Evolutionary conservation across 2,329 filamentous ascomycete genomes (phyloP).

Genomic region (Aspergillus clavatus): DNA sequence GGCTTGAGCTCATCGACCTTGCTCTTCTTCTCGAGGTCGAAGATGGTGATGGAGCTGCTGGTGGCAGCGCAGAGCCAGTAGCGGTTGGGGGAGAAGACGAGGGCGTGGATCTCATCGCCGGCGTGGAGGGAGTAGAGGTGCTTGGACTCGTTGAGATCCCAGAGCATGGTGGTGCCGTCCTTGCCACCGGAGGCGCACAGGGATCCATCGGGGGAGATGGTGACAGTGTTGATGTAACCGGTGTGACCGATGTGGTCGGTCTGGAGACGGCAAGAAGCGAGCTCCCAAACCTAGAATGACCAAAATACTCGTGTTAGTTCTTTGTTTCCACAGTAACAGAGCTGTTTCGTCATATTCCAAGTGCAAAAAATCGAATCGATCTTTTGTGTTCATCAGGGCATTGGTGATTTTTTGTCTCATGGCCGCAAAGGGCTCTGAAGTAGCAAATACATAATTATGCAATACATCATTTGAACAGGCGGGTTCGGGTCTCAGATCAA

Average conservation of each 20-base stretch:
- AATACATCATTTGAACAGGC: slow-evolving; percentile 74
- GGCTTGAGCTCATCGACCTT: slow-evolving; percentile 99
- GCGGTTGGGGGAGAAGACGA: slow-evolving; percentile 99
- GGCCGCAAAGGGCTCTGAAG: slow-evolving; percentile 91
- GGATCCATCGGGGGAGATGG: slow-evolving; percentile 98
- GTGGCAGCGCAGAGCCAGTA: slow-evolving; percentile 99
- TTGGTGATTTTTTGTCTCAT: slow-evolving; percentile 98
- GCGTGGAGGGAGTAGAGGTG: slow-evolving; percentile 99
- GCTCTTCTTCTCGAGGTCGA: slow-evolving; percentile 99
- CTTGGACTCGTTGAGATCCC: slow-evolving; percentile 99
- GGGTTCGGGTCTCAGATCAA: slow-evolving; percentile 5
- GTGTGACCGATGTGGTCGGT: slow-evolving; percentile 99
- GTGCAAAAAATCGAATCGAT: slow-evolving; percentile 6
- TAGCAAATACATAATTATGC: slow-evolving; percentile 99
- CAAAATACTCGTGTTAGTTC: slow-evolving; percentile 21
- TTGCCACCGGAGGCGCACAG: slow-evolving; percentile 99
- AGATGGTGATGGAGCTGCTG: slow-evolving; percentile 98
- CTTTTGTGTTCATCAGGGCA: slow-evolving; percentile 41
- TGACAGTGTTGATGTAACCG: slow-evolving; percentile 99
- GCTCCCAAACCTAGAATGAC: slow-evolving; percentile 83
- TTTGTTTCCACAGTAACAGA: slow-evolving; percentile 4
- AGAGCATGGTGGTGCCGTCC: slow-evolving; percentile 99
- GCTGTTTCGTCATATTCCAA: slow-evolving; percentile 7
- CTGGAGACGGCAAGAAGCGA: slow-evolving; percentile 98
- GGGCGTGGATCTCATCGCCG: slow-evolving; percentile 99